Evolutionary conservation across 768 basidiomycete species (phyloP), one percentile per base, ranked within the genome.

Genomic region (Psilocybe azurescens): DNA sequence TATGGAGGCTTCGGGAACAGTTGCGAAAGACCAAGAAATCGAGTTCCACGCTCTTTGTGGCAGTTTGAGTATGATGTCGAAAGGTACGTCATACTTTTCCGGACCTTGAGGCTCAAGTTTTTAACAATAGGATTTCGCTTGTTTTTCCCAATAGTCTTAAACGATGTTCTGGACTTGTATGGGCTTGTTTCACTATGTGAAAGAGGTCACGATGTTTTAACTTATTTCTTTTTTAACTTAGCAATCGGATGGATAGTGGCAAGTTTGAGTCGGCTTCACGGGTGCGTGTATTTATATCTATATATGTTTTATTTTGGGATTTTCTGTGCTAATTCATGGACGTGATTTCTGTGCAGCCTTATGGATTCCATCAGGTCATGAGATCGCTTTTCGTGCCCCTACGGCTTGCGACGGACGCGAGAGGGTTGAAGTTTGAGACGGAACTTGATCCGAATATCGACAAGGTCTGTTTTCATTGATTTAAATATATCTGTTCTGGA

Each of bases 1-100:
- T 70, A 89, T 97, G 84, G 89, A 91, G 63, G 93, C 92, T 1
- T 86, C 87, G 1, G 86, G 89, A 7, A 83, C 85, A 1, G 84
- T 97, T 49, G 82, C 84, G 2, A 87, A 85, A 65, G 86, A 89
- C 39, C 90, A 95, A 69, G 88, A 91, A 63, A 87, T 96, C 59
- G 95, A 97, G 78, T 95, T 95, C 70, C 88, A 87, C 68, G 95
- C 93, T 5, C 81, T 95, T 16, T 87, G 88, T 67, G 91, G 91
- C 1, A 91, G 89, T 68, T 75, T 95, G 53, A 88, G 86, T 59
- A 93, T 93, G 89, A 95, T 95, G 95, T 87, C 88, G 39, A 92
- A 93, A 81, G 90, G 90, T 84, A 41, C 41, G 78, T 65, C 13
- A 41, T 57, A 51, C 14, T 11, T 9, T 30, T 32, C 50, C 4